These are phyloP conservation scores for Schizophyllum commune DNA, from an alignment of 1,284 basidiomycete species.

Conservation along the genomic window DNA sequence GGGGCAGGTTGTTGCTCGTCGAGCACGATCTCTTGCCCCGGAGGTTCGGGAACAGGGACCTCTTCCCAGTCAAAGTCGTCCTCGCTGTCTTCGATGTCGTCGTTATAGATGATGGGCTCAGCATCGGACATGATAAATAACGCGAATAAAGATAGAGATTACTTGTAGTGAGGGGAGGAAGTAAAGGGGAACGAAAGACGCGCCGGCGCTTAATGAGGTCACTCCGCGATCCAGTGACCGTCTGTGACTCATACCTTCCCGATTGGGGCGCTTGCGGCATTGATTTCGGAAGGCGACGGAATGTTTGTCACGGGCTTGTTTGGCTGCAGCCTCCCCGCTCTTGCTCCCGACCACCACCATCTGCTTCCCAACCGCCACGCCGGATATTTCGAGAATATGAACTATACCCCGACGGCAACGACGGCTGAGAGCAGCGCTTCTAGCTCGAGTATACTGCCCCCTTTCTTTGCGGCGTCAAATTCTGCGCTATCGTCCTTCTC, in stretches of 20 bases:
- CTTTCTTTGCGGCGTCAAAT: neutral
- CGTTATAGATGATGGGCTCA: neutral
- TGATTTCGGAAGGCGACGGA: neutral
- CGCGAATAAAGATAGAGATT: neutral
- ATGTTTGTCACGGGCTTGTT: neutral
- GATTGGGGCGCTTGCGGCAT: neutral
- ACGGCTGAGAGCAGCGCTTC: neutral
- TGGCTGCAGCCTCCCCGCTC: neutral
- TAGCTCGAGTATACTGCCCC: neutral
- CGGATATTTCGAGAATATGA: neutral
- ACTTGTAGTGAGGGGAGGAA: neutral
- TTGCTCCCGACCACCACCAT: neutral
- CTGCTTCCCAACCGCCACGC: neutral
- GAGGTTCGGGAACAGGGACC: conserved; percentile 8
- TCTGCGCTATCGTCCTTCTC: neutral
- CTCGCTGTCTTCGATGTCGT: conserved; percentile 5
- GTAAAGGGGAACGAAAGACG: neutral
- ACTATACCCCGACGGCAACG: neutral
- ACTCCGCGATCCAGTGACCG: neutral
- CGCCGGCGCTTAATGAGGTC: neutral
- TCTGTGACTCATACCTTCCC: neutral
- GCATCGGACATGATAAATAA: neutral
- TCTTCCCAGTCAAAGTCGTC: conserved; percentile 14
- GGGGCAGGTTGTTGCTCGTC: neutral
- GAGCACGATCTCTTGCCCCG: neutral